Evolutionary conservation across 129 eudicot species (phyloP), one percentile per base, ranked within the genome.

Genomic region (Chrysanthemum makinoi): DNA sequence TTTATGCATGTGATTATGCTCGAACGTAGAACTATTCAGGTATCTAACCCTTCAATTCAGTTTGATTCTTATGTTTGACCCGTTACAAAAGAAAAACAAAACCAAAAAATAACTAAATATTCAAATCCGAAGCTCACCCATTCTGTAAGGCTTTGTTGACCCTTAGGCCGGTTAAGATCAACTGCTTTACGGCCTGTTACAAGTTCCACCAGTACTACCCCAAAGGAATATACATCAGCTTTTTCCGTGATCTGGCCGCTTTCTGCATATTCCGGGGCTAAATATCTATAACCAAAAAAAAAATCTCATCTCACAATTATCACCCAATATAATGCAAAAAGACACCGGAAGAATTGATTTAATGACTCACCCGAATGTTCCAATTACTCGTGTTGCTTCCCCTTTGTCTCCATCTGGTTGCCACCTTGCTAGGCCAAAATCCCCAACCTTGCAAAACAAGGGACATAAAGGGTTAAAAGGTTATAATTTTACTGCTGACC

Each of bases 201-300:
- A 60, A 91, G 89, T 80, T 91, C 97, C 54, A 91, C 79, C 65
- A 91, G 54, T 11, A 91, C 95, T 11, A 91, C 97, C 33, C 97
- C 97, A 39, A 91, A 87, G 6, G 97, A 91, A 77, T 91, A 91
- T 65, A 91, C 91, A 77, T 91, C 97, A 11, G 97, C 95, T 66
- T 91, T 91, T 70, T 91, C 97, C 6, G 97, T 91, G 81, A 91
- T 82, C 76, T 91, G 95, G 26, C 95, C 95, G 69, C 97, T 91
- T 84, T 87, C 91, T 0, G 97, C 91, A 70, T 91, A 91, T 68
- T 91, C 97, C 28, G 97, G 97, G 50, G 97, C 95, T 80, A 91
- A 75, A 80, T 91, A 91, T 86, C 97, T 91, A 62, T 18, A 70
- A 51, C 61, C 28, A 70, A 73, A 50, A 24, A 54, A 1, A 10